These are phyloP conservation scores for Arabidopsis lyrata DNA, from an alignment of 441 rosid species.

Conservation along the genomic window DNA sequence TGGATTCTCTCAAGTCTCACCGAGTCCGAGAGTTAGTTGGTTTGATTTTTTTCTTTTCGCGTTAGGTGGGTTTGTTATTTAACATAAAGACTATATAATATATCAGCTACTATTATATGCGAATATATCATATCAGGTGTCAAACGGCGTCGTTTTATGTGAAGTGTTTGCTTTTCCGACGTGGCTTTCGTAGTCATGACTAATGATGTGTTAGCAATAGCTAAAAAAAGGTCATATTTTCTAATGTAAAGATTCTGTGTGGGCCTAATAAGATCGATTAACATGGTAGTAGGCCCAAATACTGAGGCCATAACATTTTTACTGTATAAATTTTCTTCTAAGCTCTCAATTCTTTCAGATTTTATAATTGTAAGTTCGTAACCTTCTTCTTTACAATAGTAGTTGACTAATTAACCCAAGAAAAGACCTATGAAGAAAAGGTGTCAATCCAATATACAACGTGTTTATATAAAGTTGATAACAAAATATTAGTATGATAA, in stretches of 20 bases:
- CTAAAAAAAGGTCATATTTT: background rate
- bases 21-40: too few species aligned
- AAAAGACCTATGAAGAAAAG: background rate
- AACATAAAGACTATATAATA: conserved; percentile 14
- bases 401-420: background rate
- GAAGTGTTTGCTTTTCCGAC: background rate
- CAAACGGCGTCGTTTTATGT: background rate
- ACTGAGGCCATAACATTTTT: background rate
- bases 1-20: too few species aligned
- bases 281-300: background rate
- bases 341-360: background rate
- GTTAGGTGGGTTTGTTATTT: conserved; percentile 33
- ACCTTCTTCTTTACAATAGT: background rate
- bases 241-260: background rate
- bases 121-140: conserved; percentile 1
- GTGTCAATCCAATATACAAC: background rate
- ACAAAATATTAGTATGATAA: background rate
- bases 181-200: conserved; percentile 21
- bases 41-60: too few species aligned
- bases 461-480: background rate
- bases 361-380: background rate
- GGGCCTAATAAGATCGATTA: background rate
- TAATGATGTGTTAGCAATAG: conserved; percentile 9
- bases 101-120: background rate
- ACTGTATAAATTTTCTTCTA: background rate